Base-by-base conservation (phyloP, 2,329 filamentous ascomycete species). In the Aspergillus japonicus region DNA sequence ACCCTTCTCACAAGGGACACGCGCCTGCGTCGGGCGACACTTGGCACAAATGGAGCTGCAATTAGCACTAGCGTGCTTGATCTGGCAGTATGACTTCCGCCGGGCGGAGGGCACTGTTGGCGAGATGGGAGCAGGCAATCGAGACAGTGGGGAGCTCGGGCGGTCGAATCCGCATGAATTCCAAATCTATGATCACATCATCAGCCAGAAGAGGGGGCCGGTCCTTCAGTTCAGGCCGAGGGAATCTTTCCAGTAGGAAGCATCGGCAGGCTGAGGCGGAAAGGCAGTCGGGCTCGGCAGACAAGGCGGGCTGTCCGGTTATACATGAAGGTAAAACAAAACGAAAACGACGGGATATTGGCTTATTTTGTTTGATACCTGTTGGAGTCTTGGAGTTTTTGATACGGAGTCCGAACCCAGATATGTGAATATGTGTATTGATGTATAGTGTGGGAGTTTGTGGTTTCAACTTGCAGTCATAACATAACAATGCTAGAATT, bases 151-250 rank as follows among this genome's bases (percentile, higher is more conserved):
- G 12, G 44, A 31, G 14, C 12, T 51, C 35, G 56, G 56, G 11
- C 33, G 49, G n/a, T 52, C 54, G 21, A 50, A 50, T 7, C 23
- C 54, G 31, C 33, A 50, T 23, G 47, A 44, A 16, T 55, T 48
- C 11, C 29, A 56, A 42, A 24, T 50, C 4, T 44, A 56, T 47
- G 54, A 56, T 23, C 47, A 56, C 11, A 50, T 50, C 19, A 56
- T 56, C 10, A 47, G 54, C 48, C 47, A 52, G 39, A 47, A 44
- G 49, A 29, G 14, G 50, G 54, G 29, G 48, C 21, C 49, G 50
- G 50, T 53, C 42, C 42, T 54, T 57, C 56, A 53, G 31, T 54
- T 58, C 48, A 44, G 56, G 56, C 39, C 42, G 29, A 49, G 50
- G 29, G 42, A 23, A n/a, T 26, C 11, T 35, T 6, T 16, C 6